Evolutionary conservation across 176 grass and related monocot species (phyloP).

Genomic region (Bolboschoenus planiculmis): DNA sequence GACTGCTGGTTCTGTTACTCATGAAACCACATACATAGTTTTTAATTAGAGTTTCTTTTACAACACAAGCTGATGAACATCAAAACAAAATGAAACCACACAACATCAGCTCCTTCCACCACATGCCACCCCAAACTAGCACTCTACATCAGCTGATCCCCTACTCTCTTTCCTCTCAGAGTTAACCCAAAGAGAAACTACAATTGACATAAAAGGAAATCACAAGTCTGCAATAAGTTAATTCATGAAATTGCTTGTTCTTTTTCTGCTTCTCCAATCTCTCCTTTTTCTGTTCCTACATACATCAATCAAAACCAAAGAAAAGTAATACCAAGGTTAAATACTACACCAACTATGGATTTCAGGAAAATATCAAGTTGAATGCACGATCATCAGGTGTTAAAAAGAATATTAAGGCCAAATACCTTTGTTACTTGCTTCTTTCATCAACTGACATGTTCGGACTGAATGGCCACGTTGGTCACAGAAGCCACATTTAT

Average conservation of each 20-base stretch:
- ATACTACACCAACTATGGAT: not conserved
- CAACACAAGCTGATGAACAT: not conserved
- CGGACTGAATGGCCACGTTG: slow-evolving; percentile 7
- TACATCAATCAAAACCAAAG: not conserved
- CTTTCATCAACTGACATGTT: not conserved
- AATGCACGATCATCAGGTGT: not conserved
- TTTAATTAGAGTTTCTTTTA: not conserved
- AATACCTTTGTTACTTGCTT: slow-evolving; percentile 5
- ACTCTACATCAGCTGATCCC: not conserved
- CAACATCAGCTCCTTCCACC: not conserved
- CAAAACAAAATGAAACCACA: not conserved
- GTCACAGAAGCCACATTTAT: slow-evolving; percentile 2
- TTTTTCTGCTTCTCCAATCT: not conserved
- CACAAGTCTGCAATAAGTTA: not conserved
- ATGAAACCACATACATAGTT: not conserved
- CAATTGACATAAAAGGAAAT: slow-evolving; percentile 1
- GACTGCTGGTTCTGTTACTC: not conserved
- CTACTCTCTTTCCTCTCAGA: not conserved
- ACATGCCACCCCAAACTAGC: not conserved
- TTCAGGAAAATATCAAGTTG: not conserved
- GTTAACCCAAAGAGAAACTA: not conserved
- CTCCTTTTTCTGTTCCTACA: not conserved
- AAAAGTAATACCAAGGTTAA: not conserved
- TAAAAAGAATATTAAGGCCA: not conserved
- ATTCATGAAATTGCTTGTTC: not conserved